Evolutionary conservation across 2,329 filamentous ascomycete genomes (phyloP).

Genomic region (Hymenoscyphus fraxineus): DNA sequence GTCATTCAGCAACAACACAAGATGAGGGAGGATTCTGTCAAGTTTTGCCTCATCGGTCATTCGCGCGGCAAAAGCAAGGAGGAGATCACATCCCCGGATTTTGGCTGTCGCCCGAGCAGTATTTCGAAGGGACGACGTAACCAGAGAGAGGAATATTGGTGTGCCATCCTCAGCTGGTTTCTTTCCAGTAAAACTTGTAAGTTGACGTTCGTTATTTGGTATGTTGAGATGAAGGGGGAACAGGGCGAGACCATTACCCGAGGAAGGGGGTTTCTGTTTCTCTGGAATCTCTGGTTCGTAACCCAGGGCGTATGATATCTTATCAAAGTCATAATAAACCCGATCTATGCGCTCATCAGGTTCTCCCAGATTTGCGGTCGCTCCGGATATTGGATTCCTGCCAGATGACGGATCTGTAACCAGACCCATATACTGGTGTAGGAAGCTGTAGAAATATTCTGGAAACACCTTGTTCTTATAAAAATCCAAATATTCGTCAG

Average conservation of each 20-base stretch:
- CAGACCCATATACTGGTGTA: slow-evolving; percentile 96
- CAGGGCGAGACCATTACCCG: slow-evolving; percentile 54
- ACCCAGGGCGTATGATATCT: slow-evolving; percentile 91
- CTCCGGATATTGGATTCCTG: slow-evolving; percentile 65
- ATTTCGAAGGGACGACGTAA: slow-evolving; percentile 84
- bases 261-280: slow-evolving; percentile 37
- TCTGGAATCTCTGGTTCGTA: slow-evolving; percentile 50
- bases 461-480: slow-evolving; percentile 92
- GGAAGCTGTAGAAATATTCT: slow-evolving; percentile 93
- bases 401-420: slow-evolving; percentile 88
- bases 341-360: slow-evolving; percentile 92
- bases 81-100: slow-evolving; percentile 82
- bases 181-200: slow-evolving; percentile 52
- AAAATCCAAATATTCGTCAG: slow-evolving; percentile 89
- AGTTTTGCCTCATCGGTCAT: slow-evolving; percentile 94
- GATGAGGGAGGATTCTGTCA: slow-evolving; percentile 85
- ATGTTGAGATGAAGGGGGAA: slow-evolving; percentile 84
- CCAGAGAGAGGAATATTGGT: slow-evolving; percentile 82
- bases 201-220: slow-evolving; percentile 74
- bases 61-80: slow-evolving; percentile 86
- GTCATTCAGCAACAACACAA: slow-evolving; percentile 79
- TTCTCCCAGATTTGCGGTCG: slow-evolving; percentile 71
- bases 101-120: slow-evolving; percentile 85
- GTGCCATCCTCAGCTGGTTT: slow-evolving; percentile 79
- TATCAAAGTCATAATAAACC: slow-evolving; percentile 93